Evolutionary conservation across 345 rosid species (phyloP), one percentile per base, ranked within the genome.

Genomic region (Erodium maritimum): DNA sequence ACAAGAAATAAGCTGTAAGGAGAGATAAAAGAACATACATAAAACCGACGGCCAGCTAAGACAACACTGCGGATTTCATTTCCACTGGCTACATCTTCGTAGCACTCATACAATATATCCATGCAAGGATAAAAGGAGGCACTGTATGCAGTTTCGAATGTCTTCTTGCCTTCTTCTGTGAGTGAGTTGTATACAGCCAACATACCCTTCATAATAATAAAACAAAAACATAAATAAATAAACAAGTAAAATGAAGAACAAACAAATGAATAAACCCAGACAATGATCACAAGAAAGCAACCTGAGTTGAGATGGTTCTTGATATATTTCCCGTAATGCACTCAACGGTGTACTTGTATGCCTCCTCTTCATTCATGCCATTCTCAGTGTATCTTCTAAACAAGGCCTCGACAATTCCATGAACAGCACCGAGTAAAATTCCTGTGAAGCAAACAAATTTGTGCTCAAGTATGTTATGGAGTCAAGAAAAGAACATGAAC

Each of bases 281-380:
- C 0, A 0, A 7, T 18, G 9, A 19, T 52, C 29, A 55, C 17
- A 20, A 2, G 55, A 17, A 56, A 46, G 22, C 45, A 61, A 90
- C 94, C 94, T 87, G 66, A 17, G 94, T 85, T 52, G 96, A 91
- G 69, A 91, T 87, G 55, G 81, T 85, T 69, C 69, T 87, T 0
- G 96, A 87, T 23, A 88, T 72, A 45, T 62, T 82, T 72, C 97
- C 96, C 1, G 95, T 88, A 55, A 91, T 77, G 77, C 96, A 75
- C 82, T 91, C 97, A 19, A 91, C 97, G 1, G 96, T 91, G 57
- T 91, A 85, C 67, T 82, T 82, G 82, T 82, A 91, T 56, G 96
- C 96, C 59, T 68, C 69, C 8, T 83, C 88, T 59, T 85, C 91
- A 17, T 71, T 73, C 97, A 85, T 85, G 56, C 88, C 91, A 57